A percentile compares a stretch with the other conserved stretches of the same genome.
Evolutionary conservation across 148 eudicot genomes (phyloP).

Genomic region (Camellia lanceoleosa): DNA sequence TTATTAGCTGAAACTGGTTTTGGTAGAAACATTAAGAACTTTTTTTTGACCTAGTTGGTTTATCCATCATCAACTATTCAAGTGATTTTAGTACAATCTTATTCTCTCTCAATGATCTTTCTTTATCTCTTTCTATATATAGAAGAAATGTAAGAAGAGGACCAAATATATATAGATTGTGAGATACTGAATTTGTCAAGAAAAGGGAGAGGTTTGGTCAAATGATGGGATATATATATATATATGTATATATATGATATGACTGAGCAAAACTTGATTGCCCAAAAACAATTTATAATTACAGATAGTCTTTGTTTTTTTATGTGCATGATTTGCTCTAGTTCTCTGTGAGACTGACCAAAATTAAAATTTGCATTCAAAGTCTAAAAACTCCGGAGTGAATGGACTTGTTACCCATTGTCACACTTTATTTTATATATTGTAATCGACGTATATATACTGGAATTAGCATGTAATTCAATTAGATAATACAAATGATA

Average conservation of each 20-base stretch:
- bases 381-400: not conserved
- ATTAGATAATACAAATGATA: too few species aligned
- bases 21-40: conserved; percentile 56
- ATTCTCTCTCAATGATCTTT: not conserved
- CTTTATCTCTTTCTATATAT: not conserved
- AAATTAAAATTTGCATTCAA: not conserved
- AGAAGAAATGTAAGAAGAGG: not conserved
- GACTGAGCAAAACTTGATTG: not conserved
- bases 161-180: not conserved
- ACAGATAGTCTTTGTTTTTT: not conserved
- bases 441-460: not conserved
- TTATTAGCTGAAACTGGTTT: conserved; percentile 44
- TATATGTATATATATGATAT: too few species aligned
- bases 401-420: not conserved
- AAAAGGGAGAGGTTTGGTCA: conserved; percentile 7
- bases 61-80: conserved; percentile 7
- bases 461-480: not conserved
- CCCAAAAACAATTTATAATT: not conserved
- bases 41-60: conserved; percentile 31
- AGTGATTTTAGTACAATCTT: not conserved
- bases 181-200: conserved; percentile 2
- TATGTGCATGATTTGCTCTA: not conserved
- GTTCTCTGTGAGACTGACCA: not conserved
- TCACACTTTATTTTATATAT: not conserved
- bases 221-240: not conserved